phyloP scores from a whole-genome alignment of 495 filamentous ascomycete species.

The Apodospora peruviana region DNA sequence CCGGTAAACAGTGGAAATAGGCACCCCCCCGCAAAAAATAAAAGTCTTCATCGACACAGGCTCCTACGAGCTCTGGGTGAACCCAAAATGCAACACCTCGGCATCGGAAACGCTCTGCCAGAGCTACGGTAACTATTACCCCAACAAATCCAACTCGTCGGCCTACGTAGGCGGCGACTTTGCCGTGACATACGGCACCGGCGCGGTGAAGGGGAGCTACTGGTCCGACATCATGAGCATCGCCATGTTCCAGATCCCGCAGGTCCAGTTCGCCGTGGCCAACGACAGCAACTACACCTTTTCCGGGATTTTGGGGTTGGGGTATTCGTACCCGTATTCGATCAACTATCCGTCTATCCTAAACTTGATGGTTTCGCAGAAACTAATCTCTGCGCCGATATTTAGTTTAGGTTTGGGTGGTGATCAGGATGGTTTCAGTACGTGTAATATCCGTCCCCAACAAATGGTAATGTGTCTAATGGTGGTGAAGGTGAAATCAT shows the following conservation, averaged over 20 bases:
- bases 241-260: constrained; percentile 26
- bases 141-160: constrained; percentile 31
- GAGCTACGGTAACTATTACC: constrained; percentile 36
- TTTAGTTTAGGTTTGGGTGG: constrained; percentile 64
- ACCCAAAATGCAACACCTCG: constrained; percentile 34
- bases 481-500: constrained; percentile 30
- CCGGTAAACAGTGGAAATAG: constrained; percentile 30
- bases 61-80: constrained; percentile 41
- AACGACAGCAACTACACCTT: constrained; percentile 37
- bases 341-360: constrained; percentile 62
- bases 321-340: constrained; percentile 34
- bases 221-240: constrained; percentile 34
- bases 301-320: constrained; percentile 35
- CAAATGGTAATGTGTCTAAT: too few relatives aligned
- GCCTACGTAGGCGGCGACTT: constrained; percentile 25
- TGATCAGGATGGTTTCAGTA: constrained; percentile 35
- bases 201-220: constrained; percentile 32
- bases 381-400: constrained; percentile 61
- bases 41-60: constrained; percentile 42
- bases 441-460: too few relatives aligned
- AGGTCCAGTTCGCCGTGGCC: constrained; percentile 31
- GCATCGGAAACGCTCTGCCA: constrained; percentile 29
- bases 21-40: constrained; percentile 36
- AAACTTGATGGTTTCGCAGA: constrained; percentile 52
- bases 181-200: constrained; percentile 35